A percentile compares a stretch with the other conserved stretches of the same genome.
phyloP scores from a whole-genome alignment of 2,329 filamentous ascomycete genomes.

The Knufia petricola region DNA sequence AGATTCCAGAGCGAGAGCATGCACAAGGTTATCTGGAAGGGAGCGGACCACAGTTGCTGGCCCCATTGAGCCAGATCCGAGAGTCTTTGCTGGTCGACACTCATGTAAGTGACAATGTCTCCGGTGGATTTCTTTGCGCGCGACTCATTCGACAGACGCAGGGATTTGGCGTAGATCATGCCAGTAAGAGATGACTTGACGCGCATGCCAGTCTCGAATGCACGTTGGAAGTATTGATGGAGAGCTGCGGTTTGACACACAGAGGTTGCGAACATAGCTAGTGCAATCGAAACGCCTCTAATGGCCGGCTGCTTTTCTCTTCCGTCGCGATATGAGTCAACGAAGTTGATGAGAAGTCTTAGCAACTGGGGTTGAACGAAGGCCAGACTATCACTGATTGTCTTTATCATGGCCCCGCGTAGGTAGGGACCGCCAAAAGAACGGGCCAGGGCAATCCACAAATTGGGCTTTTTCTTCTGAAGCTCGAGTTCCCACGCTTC shows the following conservation, averaged over 20 bases:
- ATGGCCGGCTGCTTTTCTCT: conserved; percentile 63
- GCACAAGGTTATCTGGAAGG: conserved; percentile 91
- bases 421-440: conserved; percentile 81
- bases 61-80: conserved; percentile 93
- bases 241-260: conserved; percentile 79
- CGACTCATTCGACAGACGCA: conserved; percentile 87
- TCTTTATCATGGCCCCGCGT: conserved; percentile 74
- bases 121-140: conserved; percentile 81
- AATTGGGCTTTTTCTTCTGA: conserved; percentile 61
- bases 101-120: conserved; percentile 99
- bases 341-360: conserved; percentile 71
- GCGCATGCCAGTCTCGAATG: conserved; percentile 93
- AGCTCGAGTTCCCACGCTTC: conserved; percentile 69
- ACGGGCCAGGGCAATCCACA: conserved; percentile 78
- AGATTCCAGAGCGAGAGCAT: conserved; percentile 93
- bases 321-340: conserved; percentile 60
- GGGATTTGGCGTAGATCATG: conserved; percentile 83
- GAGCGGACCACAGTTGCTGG: conserved; percentile 91
- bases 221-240: conserved; percentile 94
- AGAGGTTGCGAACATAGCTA: conserved; percentile 86
- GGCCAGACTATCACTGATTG: conserved; percentile 72
- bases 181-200: conserved; percentile 86
- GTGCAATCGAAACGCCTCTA: conserved; percentile 74
- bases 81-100: conserved; percentile 89
- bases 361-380: conserved; percentile 89